Conservation (phyloP, 768 basidiomycete genomes). For the Zangia roseola region DNA sequence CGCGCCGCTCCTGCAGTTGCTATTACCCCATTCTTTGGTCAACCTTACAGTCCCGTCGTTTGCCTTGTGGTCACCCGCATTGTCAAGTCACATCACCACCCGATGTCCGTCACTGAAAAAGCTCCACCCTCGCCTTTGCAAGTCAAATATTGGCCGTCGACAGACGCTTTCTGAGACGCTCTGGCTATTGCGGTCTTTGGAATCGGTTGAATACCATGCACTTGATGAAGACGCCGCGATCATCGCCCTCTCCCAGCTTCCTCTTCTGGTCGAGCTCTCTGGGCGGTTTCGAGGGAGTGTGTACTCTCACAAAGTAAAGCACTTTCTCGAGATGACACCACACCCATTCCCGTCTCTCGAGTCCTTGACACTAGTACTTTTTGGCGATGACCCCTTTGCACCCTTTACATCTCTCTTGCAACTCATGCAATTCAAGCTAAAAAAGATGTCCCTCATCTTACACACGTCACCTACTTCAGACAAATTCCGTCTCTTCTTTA, state of each 20-base stretch:
- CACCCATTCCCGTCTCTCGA: conserved; percentile 17
- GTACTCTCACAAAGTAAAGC: conserved; percentile 13
- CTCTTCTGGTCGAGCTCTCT: conserved; percentile 12
- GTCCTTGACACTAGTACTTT: conserved; percentile 8
- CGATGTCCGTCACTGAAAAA: conserved; percentile 19
- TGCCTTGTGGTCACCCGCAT: conserved; percentile 15
- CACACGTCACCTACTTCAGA: conserved; percentile 10
- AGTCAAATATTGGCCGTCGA: too few relatives aligned
- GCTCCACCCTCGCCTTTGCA: conserved; percentile 6
- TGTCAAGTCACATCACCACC: conserved; percentile 17
- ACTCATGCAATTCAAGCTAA: conserved; percentile 15
- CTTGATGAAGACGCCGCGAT: conserved; percentile 24
- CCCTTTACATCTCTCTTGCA: conserved; percentile 20
- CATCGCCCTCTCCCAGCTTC: conserved; percentile 12
- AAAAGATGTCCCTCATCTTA: conserved; percentile 14
- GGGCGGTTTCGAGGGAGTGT: conserved; percentile 14
- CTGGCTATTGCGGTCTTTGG: conserved; percentile 13
- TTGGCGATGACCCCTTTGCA: conserved; percentile 1
- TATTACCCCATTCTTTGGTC: conserved; percentile 23
- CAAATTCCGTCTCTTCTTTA: conserved; percentile 21
- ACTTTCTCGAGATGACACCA: conserved; percentile 5
- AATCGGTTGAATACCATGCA: conserved; percentile 16
- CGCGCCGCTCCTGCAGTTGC: conserved; percentile 20
- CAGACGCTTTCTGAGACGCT: background rate
- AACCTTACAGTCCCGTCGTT: conserved; percentile 9